Percentiles rank a stretch among this genome's conserved stretches.
These are phyloP conservation scores for Boletus huronensis DNA, from an alignment of 768 basidiomycete genomes.

Conservation along the genomic window DNA sequence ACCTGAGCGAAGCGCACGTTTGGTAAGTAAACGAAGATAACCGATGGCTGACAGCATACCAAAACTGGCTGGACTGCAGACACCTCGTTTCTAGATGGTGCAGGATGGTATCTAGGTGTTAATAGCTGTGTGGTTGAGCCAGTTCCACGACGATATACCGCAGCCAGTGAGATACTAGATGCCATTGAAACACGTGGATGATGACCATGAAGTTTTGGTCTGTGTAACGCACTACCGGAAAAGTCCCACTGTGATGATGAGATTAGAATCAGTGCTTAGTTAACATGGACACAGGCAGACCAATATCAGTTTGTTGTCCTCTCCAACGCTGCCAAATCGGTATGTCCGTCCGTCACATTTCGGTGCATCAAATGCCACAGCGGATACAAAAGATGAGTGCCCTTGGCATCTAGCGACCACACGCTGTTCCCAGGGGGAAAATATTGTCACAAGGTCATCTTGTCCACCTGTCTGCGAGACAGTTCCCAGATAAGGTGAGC, in stretches of 20 bases:
- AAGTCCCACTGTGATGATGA: conserved; percentile 77
- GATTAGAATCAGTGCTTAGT: neutral
- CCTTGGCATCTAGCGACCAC: conserved; percentile 96
- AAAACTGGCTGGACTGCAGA: conserved; percentile 88
- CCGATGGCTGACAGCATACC: conserved; percentile 40
- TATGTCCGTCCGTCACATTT: conserved; percentile 88
- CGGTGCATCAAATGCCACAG: conserved; percentile 86
- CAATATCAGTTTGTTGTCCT: conserved; percentile 92
- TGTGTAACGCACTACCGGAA: conserved; percentile 83
- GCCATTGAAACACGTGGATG: conserved; percentile 76
- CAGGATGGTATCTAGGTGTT: conserved; percentile 68
- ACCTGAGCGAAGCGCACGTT: conserved; percentile 41
- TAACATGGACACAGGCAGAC: conserved; percentile 40
- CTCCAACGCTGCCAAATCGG: conserved; percentile 93
- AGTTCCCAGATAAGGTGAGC: conserved; percentile 1
- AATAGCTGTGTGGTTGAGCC: conserved; percentile 58
- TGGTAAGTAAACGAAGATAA: neutral
- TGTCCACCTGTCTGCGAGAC: conserved; percentile 82
- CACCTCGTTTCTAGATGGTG: conserved; percentile 87
- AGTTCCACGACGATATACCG: conserved; percentile 56
- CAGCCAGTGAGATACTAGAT: conserved; percentile 71
- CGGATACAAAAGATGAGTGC: conserved; percentile 90
- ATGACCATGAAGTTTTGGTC: conserved; percentile 73
- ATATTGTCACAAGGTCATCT: conserved; percentile 93
- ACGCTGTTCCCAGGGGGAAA: conserved; percentile 91